Evolutionary conservation across 257 asterid species (phyloP), one percentile per base, ranked within the genome.

Genomic region (Jacaranda mimosifolia): DNA sequence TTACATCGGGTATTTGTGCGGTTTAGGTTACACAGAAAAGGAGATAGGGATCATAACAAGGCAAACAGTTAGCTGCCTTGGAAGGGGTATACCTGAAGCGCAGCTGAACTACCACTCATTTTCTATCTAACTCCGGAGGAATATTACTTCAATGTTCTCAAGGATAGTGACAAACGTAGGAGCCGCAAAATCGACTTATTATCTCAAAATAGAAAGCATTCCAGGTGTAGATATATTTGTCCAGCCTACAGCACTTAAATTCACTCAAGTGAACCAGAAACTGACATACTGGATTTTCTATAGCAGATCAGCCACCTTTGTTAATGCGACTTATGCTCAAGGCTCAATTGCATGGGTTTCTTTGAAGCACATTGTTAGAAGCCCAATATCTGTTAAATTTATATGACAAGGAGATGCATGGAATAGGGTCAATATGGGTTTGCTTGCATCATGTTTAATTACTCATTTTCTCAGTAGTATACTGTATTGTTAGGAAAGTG

Each of bases 161-260:
- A 75, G 87, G 75, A 83, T 75, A 9, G 87, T 81, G n/a, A 83
- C 84, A 19, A 86, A 86, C 9, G 87, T 86, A 4, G 87, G 83
- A 3, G 70, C 59, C 9, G 83, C 82, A 11, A 40, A 57, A 3
- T 70, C 80, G 42, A 70, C 15, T 10, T 85, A 83, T 38, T 4
- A 1, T 7, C 70, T 74, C 13, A 32, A 51, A 26, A 65, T 75
- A 21, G 74, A 70, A 36, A 68, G 43, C 0, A 10, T 69, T 58
- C 67, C 45, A 12, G 83, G 81, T 21, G 81, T 80, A 3, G 51
- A 63, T 7, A 14, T 84, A 7, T 21, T 38, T 21, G 83, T 84
- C 4, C 7, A 38, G 57, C 85, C 87, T 1, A 14, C 13, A 56
- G n/a, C 26, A 1, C 77, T 79, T 39, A 21, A 14, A 1, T 83